A percentile compares a stretch with the other conserved stretches of the same genome.
Conservation (phyloP, 139 green algal genomes). For the Dunaliella sp. region DNA sequence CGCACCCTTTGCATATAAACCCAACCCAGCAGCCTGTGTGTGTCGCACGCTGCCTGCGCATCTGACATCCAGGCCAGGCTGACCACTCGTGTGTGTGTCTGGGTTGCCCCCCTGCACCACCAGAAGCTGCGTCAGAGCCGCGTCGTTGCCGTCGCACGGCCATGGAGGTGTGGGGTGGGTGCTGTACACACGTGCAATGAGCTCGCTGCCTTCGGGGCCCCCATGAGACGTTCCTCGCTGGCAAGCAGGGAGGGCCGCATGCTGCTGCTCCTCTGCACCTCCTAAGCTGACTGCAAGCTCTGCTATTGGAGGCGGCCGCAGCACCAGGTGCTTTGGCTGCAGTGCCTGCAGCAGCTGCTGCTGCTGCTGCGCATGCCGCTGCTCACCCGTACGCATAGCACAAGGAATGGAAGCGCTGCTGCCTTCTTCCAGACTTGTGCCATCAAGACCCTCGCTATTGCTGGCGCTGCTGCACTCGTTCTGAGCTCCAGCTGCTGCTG, state of each 20-base stretch:
- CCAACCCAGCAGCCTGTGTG: not conserved
- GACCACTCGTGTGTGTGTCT: not conserved
- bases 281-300: too few relatives aligned
- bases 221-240: not conserved
- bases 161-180: constrained; percentile 21
- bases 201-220: not conserved
- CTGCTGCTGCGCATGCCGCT: not conserved
- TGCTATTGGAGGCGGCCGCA: too few relatives aligned
- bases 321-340: not conserved
- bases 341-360: not conserved
- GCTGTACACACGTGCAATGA: not conserved
- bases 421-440: too few relatives aligned
- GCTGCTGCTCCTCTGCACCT: too few relatives aligned
- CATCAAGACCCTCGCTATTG: not conserved
- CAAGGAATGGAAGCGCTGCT: not conserved
- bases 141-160: constrained; percentile 32
- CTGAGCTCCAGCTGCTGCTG: not conserved
- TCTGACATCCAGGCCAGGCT: not conserved
- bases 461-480: not conserved
- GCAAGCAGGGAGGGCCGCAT: too few relatives aligned
- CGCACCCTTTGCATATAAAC: not conserved
- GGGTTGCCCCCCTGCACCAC: not conserved
- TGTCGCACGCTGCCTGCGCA: not conserved
- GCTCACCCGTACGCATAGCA: not conserved
- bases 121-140: constrained; percentile 27